These are phyloP conservation scores for Asterochloris sp. DNA, from an alignment of 139 green algal species.

Conservation along the genomic window DNA sequence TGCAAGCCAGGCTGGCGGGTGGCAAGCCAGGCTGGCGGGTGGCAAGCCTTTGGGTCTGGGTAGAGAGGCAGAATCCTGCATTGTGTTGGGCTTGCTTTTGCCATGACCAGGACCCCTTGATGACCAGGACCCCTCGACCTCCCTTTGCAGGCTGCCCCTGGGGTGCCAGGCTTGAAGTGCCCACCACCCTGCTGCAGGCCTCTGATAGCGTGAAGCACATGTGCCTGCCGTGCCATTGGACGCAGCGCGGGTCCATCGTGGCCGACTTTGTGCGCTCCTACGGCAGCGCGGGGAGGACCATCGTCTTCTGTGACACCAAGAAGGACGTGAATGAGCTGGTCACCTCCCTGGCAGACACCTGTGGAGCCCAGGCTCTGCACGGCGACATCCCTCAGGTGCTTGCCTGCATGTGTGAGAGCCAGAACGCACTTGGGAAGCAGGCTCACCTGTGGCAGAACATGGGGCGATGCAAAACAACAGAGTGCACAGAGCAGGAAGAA, in stretches of 20 bases:
- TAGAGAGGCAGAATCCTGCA: too few relatives aligned
- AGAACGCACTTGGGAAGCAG: constrained; percentile 17
- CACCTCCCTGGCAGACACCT: constrained; percentile 49
- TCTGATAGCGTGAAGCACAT: constrained; percentile 84
- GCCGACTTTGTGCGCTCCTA: constrained; percentile 81
- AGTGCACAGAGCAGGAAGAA: not conserved
- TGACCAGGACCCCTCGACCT: too few relatives aligned
- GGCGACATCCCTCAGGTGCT: constrained; percentile 81
- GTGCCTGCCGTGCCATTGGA: constrained; percentile 89
- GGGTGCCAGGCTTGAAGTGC: too few relatives aligned
- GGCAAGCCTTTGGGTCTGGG: too few relatives aligned
- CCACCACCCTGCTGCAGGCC: constrained; percentile 43
- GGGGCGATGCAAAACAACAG: not conserved
- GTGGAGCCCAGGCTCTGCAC: constrained; percentile 77
- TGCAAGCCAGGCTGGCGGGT: too few relatives aligned
- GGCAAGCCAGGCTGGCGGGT: too few relatives aligned
- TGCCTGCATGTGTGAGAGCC: not conserved
- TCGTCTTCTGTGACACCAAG: constrained; percentile 98
- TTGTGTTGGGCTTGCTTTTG: too few relatives aligned
- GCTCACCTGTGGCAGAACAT: constrained; percentile 42
- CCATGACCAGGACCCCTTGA: too few relatives aligned
- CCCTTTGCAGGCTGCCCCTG: too few relatives aligned
- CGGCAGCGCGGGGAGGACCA: constrained; percentile 75
- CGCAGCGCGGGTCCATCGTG: constrained; percentile 59
- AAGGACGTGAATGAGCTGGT: constrained; percentile 85